phyloP scores from a whole-genome alignment of 148 eudicot species.

The Silene conica region DNA sequence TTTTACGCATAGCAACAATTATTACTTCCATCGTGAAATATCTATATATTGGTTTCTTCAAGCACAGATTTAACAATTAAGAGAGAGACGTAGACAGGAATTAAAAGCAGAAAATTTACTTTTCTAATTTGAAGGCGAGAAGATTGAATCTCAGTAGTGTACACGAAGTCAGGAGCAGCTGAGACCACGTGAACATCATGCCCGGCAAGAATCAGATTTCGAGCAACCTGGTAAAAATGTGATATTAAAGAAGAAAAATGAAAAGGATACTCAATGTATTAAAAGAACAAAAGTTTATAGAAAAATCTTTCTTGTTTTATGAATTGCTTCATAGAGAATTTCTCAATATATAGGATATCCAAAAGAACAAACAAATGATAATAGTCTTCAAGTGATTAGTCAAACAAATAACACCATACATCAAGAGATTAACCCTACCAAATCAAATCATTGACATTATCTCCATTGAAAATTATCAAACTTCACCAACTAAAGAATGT shows the following conservation, averaged over 20 bases:
- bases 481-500: background rate
- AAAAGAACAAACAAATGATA: background rate
- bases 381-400: background rate
- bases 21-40: background rate
- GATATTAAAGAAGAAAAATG: slow-evolving; percentile 2
- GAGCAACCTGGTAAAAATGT: slow-evolving; percentile 58
- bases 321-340: background rate
- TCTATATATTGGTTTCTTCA: slow-evolving; percentile 5
- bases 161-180: slow-evolving; percentile 99
- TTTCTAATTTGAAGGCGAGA: slow-evolving; percentile 87
- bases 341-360: background rate
- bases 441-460: background rate
- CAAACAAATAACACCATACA: background rate
- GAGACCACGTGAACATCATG: slow-evolving; percentile 96
- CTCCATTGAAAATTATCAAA: too few species aligned
- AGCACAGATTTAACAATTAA: background rate
- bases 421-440: background rate
- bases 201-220: slow-evolving; percentile 86
- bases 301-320: too few species aligned
- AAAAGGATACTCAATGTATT: background rate
- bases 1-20: background rate
- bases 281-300: background rate
- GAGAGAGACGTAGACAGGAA: background rate
- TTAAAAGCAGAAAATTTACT: slow-evolving; percentile 32
- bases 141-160: slow-evolving; percentile 90